These are phyloP conservation scores for Eucalyptus viminalis DNA, from an alignment of 345 rosid species.

Conservation along the genomic window DNA sequence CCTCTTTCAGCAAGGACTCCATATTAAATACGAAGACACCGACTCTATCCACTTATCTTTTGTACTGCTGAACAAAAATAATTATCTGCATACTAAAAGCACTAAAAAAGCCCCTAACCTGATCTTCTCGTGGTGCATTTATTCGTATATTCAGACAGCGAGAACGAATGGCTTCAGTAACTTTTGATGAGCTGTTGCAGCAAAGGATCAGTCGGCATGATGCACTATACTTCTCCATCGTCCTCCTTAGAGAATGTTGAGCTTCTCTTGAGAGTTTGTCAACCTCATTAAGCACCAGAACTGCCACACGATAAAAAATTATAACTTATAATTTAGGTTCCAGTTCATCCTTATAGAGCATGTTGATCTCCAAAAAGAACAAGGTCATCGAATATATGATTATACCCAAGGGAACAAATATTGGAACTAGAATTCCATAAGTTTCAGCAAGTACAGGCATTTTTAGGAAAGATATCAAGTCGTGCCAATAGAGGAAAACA, in stretches of 20 bases:
- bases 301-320: constrained; percentile 11
- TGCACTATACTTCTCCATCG: constrained; percentile 96
- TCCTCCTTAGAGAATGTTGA: constrained; percentile 92
- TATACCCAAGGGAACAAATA: not conserved
- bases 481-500: not conserved
- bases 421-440: not conserved
- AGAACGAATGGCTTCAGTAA: constrained; percentile 90
- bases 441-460: not conserved
- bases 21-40: not conserved
- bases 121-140: constrained; percentile 77
- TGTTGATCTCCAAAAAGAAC: not conserved
- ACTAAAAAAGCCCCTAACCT: constrained; percentile 39
- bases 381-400: not conserved
- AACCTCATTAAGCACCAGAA: constrained; percentile 91
- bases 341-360: not conserved
- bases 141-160: constrained; percentile 86
- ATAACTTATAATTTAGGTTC: not conserved
- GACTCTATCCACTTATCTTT: not conserved
- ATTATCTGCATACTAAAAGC: not conserved
- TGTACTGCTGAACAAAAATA: not conserved
- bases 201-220: constrained; percentile 85
- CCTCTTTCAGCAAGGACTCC: not conserved
- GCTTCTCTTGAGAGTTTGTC: constrained; percentile 99
- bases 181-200: constrained; percentile 94
- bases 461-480: not conserved